Evolutionary conservation across 192 early-diverging fungal genomes (phyloP).

Genomic region (Phlyctochytrium planicorne): DNA sequence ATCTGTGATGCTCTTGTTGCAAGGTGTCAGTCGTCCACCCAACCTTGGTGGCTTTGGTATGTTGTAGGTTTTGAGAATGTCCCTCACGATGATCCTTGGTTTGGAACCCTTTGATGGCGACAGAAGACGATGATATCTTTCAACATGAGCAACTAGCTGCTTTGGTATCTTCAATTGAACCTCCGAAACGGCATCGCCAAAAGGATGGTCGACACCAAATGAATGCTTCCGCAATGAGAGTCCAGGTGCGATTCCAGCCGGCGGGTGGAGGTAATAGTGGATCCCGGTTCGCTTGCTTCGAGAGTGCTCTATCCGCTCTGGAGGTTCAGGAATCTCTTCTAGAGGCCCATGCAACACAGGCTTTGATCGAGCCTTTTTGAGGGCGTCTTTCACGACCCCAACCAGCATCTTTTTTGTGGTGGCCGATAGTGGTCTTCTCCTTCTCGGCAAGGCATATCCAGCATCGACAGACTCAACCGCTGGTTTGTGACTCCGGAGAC

Average conservation of each 20-base stretch:
- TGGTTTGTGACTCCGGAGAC: not conserved
- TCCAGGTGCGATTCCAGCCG: constrained; percentile 1
- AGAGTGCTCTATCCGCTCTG: no score
- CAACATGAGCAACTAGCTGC: not conserved
- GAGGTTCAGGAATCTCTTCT: not conserved
- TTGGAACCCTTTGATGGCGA: not conserved
- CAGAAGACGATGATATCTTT: not conserved
- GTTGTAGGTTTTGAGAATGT: not conserved
- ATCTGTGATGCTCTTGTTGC: no score
- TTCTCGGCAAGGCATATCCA: not conserved
- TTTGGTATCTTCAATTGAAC: constrained; percentile 10
- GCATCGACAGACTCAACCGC: not conserved
- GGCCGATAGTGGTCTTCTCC: not conserved
- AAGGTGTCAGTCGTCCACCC: not conserved
- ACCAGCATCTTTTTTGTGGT: not conserved
- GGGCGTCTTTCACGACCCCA: not conserved
- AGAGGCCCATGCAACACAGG: not conserved
- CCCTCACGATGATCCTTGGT: not conserved
- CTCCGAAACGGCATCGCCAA: constrained; percentile 3
- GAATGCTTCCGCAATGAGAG: constrained; percentile 9
- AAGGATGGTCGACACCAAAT: not conserved
- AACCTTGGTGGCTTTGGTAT: not conserved
- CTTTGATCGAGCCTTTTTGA: not conserved
- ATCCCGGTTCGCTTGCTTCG: not conserved
- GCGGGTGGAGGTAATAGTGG: constrained; percentile 24